Conservation (phyloP, 2,329 filamentous ascomycete genomes). For the Uncinocarpus reesii region DNA sequence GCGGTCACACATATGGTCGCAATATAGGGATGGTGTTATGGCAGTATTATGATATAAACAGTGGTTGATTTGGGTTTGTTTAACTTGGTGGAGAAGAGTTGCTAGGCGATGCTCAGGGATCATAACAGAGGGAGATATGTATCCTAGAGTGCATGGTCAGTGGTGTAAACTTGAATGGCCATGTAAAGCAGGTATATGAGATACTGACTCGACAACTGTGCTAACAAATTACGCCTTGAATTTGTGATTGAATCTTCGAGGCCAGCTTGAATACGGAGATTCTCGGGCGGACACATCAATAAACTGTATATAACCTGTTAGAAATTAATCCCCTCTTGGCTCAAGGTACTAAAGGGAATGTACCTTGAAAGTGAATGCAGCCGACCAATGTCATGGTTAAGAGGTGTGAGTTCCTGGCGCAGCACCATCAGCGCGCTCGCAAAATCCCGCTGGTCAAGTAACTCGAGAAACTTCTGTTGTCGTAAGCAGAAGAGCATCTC, state of each 20-base stretch:
- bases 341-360: conserved; percentile 15
- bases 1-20: conserved; percentile 74
- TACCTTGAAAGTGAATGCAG: conserved; percentile 72
- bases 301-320: conserved; percentile 47
- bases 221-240: conserved; percentile 65
- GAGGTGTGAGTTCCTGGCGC: conserved; percentile 73
- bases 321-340: not conserved
- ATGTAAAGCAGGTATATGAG: not conserved
- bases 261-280: conserved; percentile 62
- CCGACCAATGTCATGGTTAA: conserved; percentile 66
- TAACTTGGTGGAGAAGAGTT: conserved; percentile 69
- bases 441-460: conserved; percentile 67
- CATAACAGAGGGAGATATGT: conserved; percentile 93
- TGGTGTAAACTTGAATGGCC: too few relatives aligned
- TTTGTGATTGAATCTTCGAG: conserved; percentile 75
- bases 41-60: conserved; percentile 85
- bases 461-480: conserved; percentile 89
- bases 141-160: too few relatives aligned
- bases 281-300: conserved; percentile 76
- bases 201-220: conserved; percentile 67
- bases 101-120: conserved; percentile 84
- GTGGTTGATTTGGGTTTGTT: conserved; percentile 67
- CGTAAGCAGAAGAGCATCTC: conserved; percentile 80
- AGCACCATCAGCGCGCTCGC: conserved; percentile 69
- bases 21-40: conserved; percentile 70